phyloP scores from a whole-genome alignment of 495 filamentous ascomycete genomes.

The Venustampulla echinocandica region DNA sequence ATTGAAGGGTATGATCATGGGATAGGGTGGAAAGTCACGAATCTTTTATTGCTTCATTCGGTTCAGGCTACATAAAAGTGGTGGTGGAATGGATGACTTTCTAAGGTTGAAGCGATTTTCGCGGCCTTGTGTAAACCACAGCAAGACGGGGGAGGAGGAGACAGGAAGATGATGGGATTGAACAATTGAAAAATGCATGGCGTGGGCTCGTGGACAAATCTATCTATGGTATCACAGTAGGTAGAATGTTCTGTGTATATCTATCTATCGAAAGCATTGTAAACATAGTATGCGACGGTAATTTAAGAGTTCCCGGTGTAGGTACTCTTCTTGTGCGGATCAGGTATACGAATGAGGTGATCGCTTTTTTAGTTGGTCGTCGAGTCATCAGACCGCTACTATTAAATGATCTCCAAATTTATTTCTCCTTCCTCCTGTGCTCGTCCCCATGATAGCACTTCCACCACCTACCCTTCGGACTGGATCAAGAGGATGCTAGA shows the following conservation, averaged over 20 bases:
- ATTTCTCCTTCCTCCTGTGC: no score
- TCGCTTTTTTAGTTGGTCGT: no score
- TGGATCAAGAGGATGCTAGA: no score
- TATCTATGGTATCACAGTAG: conserved; percentile 7
- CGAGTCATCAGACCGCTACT: no score
- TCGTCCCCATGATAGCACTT: no score
- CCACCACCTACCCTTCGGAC: no score
- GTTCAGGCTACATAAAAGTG: conserved; percentile 14
- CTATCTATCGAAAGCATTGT: conserved; percentile 12
- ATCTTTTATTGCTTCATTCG: conserved; percentile 14
- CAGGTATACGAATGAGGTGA: not conserved
- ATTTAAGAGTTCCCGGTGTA: not conserved
- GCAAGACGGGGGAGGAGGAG: not conserved
- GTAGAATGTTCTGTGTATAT: conserved; percentile 2
- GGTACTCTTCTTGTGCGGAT: not conserved
- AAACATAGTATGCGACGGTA: not conserved
- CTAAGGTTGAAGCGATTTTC: not conserved
- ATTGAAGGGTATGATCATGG: conserved; percentile 81
- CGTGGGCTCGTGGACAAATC: conserved; percentile 7
- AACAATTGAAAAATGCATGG: conserved; percentile 11
- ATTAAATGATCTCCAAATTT: no score
- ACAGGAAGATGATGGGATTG: not conserved
- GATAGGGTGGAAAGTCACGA: conserved; percentile 26
- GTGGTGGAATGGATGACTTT: not conserved
- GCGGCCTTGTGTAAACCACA: conserved; percentile 6